Conservation (phyloP, 768 basidiomycete genomes). For the Kwoniella mangroviensis region DNA sequence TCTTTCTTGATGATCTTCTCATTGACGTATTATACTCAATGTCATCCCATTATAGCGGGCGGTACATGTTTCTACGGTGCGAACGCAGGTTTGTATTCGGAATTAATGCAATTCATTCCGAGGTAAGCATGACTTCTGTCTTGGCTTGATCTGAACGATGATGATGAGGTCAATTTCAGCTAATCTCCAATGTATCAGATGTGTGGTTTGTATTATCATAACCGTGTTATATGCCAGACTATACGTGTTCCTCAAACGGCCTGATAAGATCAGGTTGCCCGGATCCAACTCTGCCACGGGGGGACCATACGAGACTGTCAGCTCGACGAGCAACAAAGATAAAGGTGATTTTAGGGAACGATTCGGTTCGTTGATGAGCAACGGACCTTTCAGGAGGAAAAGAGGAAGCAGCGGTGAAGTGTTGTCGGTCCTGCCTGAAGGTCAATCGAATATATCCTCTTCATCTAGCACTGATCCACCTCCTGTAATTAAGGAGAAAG, state of each 20-base stretch:
- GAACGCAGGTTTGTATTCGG: slow-evolving; percentile 53
- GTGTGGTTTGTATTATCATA: slow-evolving; percentile 52
- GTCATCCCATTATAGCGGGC: slow-evolving; percentile 28
- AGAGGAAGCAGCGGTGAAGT: slow-evolving; percentile 9
- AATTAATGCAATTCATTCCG: slow-evolving; percentile 58
- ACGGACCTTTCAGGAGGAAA: slow-evolving; percentile 7
- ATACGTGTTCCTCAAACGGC: slow-evolving; percentile 58
- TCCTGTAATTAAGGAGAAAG: background rate
- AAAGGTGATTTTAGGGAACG: background rate
- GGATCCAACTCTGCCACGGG: slow-evolving; percentile 37
- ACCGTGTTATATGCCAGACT: slow-evolving; percentile 54
- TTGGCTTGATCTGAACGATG: background rate
- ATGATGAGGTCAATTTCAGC: too few relatives aligned
- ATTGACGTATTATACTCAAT: too few relatives aligned
- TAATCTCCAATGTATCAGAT: background rate
- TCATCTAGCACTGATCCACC: background rate
- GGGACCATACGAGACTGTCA: slow-evolving; percentile 20
- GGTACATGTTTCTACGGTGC: slow-evolving; percentile 55
- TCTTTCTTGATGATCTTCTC: background rate
- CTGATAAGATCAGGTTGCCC: slow-evolving; percentile 55
- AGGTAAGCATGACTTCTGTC: slow-evolving; percentile 27
- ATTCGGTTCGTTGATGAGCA: slow-evolving; percentile 9
- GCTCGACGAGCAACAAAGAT: background rate
- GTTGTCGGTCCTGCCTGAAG: background rate
- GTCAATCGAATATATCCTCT: slow-evolving; percentile 4